Base-by-base conservation (phyloP, 2,329 filamentous ascomycete species). In the Magnaporthiopsis rhizophila region DNA sequence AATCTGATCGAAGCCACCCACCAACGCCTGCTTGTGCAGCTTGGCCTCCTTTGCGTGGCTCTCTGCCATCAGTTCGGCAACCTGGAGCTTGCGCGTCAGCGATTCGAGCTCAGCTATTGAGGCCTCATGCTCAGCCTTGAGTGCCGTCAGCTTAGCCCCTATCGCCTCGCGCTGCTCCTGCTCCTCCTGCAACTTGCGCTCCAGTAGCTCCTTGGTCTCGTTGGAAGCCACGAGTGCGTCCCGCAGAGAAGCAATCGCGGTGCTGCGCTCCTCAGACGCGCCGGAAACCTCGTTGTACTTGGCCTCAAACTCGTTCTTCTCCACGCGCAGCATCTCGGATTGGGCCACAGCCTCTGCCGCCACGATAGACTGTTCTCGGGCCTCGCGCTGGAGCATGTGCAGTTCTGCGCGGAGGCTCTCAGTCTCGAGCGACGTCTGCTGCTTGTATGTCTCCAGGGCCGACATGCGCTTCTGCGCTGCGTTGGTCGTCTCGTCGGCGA, bases 1-100 rank as follows among this genome's bases (percentile, higher is more conserved):
- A 11, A 93, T 84, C 74, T 89, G 92, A 69, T 92, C 90, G 13
- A 99, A 82, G 5, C 95, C 94, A 61, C 87, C 83, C 59, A 98
- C 79, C 45, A 99, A 87, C 28, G 90, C 93, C 69, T 90, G 82
- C 30, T 91, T 90, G 72, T 98, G 94, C 21, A 90, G 89, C 65
- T 88, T 85, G 7, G 95, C 94, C 78, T 99, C 96, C 69, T 88
- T 86, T 6, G 93, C 91, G 74, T 97, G 89, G 69, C 89, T 92
- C 71, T 96, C 90, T 1, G 91, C 90, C 59, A 98, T 78, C 71
- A 97, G 92, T 76, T 99, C 92, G 0, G 91, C 87, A 74, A 97
- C 93, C 57, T 85, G 87, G 61, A 99, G 78, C 62, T 90, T 88
- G 69, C 92, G 87, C 1, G 85, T 88, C 0, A 87, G 83, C 26